Evolutionary conservation across 192 early-diverging fungal species (phyloP).

Genomic region (Allomyces macrogynus): DNA sequence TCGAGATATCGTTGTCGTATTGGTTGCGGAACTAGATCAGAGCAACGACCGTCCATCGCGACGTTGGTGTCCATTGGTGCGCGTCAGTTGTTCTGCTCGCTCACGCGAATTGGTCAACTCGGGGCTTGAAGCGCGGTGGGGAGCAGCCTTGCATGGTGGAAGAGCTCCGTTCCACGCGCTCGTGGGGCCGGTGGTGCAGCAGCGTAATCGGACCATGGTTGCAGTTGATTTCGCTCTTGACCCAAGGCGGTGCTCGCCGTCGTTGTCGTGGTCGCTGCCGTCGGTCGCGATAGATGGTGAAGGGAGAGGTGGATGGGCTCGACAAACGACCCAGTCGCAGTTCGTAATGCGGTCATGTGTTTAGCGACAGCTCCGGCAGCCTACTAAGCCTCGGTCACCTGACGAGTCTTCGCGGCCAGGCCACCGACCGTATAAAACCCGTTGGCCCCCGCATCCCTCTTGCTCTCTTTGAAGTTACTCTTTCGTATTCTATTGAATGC

Average conservation of each 20-base stretch:
- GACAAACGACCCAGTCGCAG: not conserved
- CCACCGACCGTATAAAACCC: too few relatives aligned
- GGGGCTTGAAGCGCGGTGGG: too few relatives aligned
- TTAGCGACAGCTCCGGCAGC: not conserved
- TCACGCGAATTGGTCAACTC: too few relatives aligned
- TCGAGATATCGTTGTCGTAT: conserved; percentile 95
- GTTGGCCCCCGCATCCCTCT: not conserved
- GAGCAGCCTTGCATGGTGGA: too few relatives aligned
- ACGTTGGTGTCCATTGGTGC: not conserved
- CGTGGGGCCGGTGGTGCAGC: too few relatives aligned
- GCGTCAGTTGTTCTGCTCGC: too few relatives aligned
- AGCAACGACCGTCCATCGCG: not conserved
- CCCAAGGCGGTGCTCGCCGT: too few relatives aligned
- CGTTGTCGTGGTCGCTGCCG: too few relatives aligned
- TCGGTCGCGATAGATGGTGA: not conserved
- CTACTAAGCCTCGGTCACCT: not conserved
- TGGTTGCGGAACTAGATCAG: conserved; percentile 54
- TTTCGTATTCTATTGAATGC: not conserved
- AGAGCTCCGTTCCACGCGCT: too few relatives aligned
- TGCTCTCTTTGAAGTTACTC: not conserved
- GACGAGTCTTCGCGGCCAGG: too few relatives aligned
- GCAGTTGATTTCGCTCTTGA: too few relatives aligned
- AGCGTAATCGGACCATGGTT: not conserved
- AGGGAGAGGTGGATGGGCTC: not conserved
- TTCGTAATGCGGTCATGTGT: not conserved